Evolutionary conservation across 2,329 filamentous ascomycete species (phyloP).

Genomic region (Aspergillus sergii): DNA sequence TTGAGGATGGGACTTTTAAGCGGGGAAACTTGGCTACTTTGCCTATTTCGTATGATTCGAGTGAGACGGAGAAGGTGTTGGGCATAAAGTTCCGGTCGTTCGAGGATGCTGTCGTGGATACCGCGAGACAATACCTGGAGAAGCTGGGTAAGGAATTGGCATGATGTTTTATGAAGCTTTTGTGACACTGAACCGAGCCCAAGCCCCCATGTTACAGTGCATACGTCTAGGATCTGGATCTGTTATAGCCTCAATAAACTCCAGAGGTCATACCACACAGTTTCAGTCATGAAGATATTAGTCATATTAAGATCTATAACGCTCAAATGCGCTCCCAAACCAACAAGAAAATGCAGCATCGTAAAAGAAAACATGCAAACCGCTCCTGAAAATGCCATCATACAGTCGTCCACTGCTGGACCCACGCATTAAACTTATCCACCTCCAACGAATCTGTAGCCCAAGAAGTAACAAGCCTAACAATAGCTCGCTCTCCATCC

Average conservation of each 20-base stretch:
- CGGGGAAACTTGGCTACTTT: background rate
- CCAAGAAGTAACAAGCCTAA: slow-evolving; percentile 55
- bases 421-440: slow-evolving; percentile 37
- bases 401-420: slow-evolving; percentile 28
- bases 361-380: background rate
- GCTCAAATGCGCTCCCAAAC: background rate
- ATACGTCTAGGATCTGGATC: too few species aligned
- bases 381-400: background rate
- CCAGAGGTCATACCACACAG: background rate
- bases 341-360: background rate
- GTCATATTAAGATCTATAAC: background rate
- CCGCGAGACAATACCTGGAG: slow-evolving; percentile 3
- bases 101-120: slow-evolving; percentile 3
- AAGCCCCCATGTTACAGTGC: too few species aligned
- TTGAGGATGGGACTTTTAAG: background rate
- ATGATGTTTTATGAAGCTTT: too few species aligned
- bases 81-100: background rate
- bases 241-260: background rate
- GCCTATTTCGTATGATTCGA: background rate
- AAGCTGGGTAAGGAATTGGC: background rate
- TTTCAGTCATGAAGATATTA: background rate
- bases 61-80: background rate
- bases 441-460: slow-evolving; percentile 50
- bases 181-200: too few species aligned
- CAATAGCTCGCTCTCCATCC: slow-evolving; percentile 42